Evolutionary conservation across 148 eudicot genomes (phyloP), one percentile per base, ranked within the genome.

Genomic region (Cornus controversa): DNA sequence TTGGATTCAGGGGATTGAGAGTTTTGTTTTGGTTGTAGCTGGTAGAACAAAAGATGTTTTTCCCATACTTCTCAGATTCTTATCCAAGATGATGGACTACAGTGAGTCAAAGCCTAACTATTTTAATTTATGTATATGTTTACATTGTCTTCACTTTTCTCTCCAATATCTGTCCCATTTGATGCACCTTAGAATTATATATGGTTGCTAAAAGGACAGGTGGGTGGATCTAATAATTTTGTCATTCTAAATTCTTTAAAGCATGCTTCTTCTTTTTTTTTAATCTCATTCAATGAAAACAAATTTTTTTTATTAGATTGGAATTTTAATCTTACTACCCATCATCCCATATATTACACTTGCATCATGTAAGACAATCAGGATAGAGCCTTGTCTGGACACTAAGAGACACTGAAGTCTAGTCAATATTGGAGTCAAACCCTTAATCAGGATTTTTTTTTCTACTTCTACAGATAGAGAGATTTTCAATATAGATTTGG

Each of bases 11-110:
- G 50, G 74, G 67, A 79, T 73, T 73, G 73, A 26, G 40, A 69
- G 47, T 22, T 50, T 69, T 79, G 75, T 74, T 64, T 85, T 80
- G 88, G 76, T 82, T 79, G 85, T 69, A n/a, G 84, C 75, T 80
- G 84, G 75, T 25, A 24, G 71, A 83, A 57, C 88, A 85, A 75
- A 72, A 73, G 66, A 74, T 80, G 83, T 50, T 70, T 22, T 26
- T 5, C 63, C 85, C 88, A 82, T 82, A 75, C 80, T 64, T 37
- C 69, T 66, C 71, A 11, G 71, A 57, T 73, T 70, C 77, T 81
- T 82, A 77, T 82, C 83, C 74, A 73, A 45, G 70, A 62, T 78
- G n/a, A 77, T 77, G 74, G 53, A 77, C 13, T 63, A 57, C 67
- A 78, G 25, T 27, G 60, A 75, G 13, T 10, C 24, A 78, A 72